Base-by-base conservation (phyloP, 2,329 filamentous ascomycete species). In the Polychaeton citri region DNA sequence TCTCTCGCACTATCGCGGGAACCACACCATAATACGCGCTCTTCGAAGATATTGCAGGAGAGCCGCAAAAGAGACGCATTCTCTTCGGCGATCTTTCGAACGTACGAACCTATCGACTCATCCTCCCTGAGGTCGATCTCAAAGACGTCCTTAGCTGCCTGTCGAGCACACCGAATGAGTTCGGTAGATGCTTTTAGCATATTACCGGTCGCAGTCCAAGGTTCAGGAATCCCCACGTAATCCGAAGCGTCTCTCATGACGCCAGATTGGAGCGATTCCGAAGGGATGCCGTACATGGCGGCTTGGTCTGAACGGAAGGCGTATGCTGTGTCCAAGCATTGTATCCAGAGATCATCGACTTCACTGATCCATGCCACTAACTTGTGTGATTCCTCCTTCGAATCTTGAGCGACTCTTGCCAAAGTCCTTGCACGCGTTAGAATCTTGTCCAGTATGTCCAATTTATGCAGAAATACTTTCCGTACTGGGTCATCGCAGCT, bases 191-290 rank as follows among this genome's bases (percentile, higher is more conserved):
- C 53, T 33, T 57, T 57, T 32, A 66, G 56, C 20, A 66, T 57
- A 31, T 60, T 61, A 37, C 60, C 52, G 1, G 72, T 75, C 12
- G 83, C 86, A 0, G 87, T 95, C 90, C 90, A 98, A 31, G 87
- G 81, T 40, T 83, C 77, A 0, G 80, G 74, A 6, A 95, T 66
- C 8, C 69, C 73, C 15, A 77, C 69, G 30, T 51, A 57, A 50
- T 85, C 87, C 31, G 74, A 72, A 12, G 69, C 62, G 16, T 56
- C 52, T 12, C 52, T 54, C 4, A 68, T 48, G 12, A 68, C 47
- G 31, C 64, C 62, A 32, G 66, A 59, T 7, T 50, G 44, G 20
- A 90, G 58, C 35, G 72, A 63, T 43, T 86, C 81, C 12, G 71
- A 62, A 13, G 71, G 68, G 4, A 95, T 68, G 2, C 84, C 85